Evolutionary conservation across 1,139 yeast species (phyloP).

Genomic region (Nakaseomyces nivariensis): DNA sequence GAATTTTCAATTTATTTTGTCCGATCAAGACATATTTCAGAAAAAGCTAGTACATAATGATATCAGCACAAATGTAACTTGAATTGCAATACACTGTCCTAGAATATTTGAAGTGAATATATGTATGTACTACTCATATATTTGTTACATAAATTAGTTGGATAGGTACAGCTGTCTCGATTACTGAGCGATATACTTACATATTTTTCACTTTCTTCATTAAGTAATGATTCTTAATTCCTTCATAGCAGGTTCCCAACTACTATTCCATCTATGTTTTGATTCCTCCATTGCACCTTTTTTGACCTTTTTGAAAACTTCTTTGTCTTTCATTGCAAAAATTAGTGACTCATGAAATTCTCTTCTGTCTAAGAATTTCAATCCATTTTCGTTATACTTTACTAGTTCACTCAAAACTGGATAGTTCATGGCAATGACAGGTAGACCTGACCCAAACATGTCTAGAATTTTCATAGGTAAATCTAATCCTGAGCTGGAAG

Average conservation of each 20-base stretch:
- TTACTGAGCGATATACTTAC: too few relatives aligned
- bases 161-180: neutral
- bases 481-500: constrained; percentile 87
- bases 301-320: constrained; percentile 34
- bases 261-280: constrained; percentile 57
- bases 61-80: too few relatives aligned
- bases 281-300: constrained; percentile 68
- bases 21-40: neutral
- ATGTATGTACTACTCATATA: too few relatives aligned
- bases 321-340: constrained; percentile 37
- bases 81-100: too few relatives aligned
- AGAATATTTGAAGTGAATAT: too few relatives aligned
- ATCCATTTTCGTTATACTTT: constrained; percentile 37
- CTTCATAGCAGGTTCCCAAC: constrained; percentile 45
- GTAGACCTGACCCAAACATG: constrained; percentile 92
- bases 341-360: constrained; percentile 45
- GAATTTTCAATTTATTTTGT: neutral
- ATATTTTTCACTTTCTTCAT: neutral
- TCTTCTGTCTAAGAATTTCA: constrained; percentile 34
- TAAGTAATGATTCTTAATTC: constrained; percentile 16
- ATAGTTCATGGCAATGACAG: constrained; percentile 71
- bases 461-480: constrained; percentile 96
- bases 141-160: neutral
- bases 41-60: neutral
- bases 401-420: constrained; percentile 64